phyloP scores from a whole-genome alignment of 2,329 filamentous ascomycete species.

The Pseudogymnoascus sp. region DNA sequence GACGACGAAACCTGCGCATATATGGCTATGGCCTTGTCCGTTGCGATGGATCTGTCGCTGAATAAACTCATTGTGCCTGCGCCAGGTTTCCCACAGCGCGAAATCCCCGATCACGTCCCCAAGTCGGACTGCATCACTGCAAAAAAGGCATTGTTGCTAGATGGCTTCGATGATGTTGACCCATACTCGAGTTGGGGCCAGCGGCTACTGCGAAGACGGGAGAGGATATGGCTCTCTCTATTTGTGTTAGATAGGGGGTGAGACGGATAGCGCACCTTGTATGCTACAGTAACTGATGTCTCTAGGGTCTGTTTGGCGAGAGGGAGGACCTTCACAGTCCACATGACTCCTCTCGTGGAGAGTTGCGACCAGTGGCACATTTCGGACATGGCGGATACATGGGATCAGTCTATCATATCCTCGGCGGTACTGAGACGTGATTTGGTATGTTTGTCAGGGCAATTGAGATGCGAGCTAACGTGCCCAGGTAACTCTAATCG shows the following conservation, averaged over 20 bases:
- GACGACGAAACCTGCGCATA: slow-evolving; percentile 70
- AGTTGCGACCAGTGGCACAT: slow-evolving; percentile 65
- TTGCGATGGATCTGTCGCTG: slow-evolving; percentile 62
- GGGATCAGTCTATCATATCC: slow-evolving; percentile 65
- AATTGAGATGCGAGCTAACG: neutral
- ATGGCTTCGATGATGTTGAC: slow-evolving; percentile 61
- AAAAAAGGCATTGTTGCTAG: slow-evolving; percentile 57
- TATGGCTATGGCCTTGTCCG: slow-evolving; percentile 61
- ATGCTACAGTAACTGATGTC: slow-evolving; percentile 20
- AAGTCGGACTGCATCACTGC: slow-evolving; percentile 64
- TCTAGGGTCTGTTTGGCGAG: slow-evolving; percentile 60
- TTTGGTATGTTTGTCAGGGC: slow-evolving; percentile 41
- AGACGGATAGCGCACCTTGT: slow-evolving; percentile 16
- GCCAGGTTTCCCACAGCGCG: slow-evolving; percentile 38
- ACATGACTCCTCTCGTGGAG: slow-evolving; percentile 58
- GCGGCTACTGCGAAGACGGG: slow-evolving; percentile 56
- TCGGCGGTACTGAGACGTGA: slow-evolving; percentile 65
- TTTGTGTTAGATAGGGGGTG: slow-evolving; percentile 67
- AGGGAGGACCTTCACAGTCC: slow-evolving; percentile 62
- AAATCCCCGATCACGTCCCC: slow-evolving; percentile 45
- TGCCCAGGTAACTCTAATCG: slow-evolving; percentile 48
- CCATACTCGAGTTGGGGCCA: slow-evolving; percentile 54
- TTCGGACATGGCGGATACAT: slow-evolving; percentile 55
- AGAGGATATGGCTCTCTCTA: slow-evolving; percentile 64
- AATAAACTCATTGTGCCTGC: slow-evolving; percentile 62